Evolutionary conservation across 805 yeast genomes (phyloP), one percentile per base, ranked within the genome.

Genomic region (Candida namnaoensis): DNA sequence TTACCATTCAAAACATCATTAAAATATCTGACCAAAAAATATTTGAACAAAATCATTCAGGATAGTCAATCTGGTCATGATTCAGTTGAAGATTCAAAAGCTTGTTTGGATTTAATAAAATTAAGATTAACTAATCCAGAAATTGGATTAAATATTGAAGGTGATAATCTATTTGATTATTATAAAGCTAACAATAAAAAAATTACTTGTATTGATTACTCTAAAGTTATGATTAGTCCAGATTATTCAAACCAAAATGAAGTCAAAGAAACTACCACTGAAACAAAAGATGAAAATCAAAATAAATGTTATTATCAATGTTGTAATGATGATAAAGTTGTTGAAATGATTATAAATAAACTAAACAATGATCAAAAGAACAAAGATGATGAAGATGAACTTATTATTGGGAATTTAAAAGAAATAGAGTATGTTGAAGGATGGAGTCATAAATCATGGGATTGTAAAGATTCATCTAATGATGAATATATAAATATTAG

Each of bases 1-100:
- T 82, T 82, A 0, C 95, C 95, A 0, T 71, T 71, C 46, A 84
- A 80, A 54, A 91, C 96, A 2, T 74, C 95, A 0, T 68, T 91
- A 45, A 80, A 74, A 55, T 80, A 80, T 67, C 66, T 93, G n/a
- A 69, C 88, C 2, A 61, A 68, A 10, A 72, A 69, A 43, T 75
- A 70, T 54, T 62, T 90, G 34, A 61, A 68, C 15, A 62, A 72
- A 39, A 63, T 58, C 0, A 91, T 91, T 40, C 98, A 93, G 59
- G 62, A 62, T 25, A 80, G 82, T n/a, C 70, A 69, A 25, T 48
- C 58, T 4, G 95, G 95, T 1, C 98, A 91, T 60, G 84, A 90
- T 41, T 83, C 98, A 0, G 71, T 82, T 5, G 96, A 87, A 56
- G 99, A 91, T 56, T 83, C 95, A 11, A 58, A 58, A 27, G 80